These are phyloP conservation scores for Calophaca sinica DNA, from an alignment of 306 rosid species.

Conservation along the genomic window DNA sequence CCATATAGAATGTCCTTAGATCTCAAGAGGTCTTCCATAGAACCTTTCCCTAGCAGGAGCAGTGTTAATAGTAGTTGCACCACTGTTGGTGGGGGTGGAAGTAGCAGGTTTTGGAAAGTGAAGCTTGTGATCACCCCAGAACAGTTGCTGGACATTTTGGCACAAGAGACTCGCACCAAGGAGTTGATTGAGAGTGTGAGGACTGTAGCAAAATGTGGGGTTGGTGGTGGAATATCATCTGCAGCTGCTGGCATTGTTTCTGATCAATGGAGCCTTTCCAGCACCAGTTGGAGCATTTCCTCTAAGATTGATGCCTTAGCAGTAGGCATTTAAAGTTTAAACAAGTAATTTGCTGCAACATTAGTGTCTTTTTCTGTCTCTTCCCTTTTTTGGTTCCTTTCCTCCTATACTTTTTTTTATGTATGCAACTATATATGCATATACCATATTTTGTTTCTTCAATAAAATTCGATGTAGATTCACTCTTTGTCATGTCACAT, in stretches of 20 bases:
- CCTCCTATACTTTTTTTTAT: constrained; percentile 27
- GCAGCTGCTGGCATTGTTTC: constrained; percentile 55
- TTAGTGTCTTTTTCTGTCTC: constrained; percentile 18
- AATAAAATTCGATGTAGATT: constrained; percentile 41
- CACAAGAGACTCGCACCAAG: constrained; percentile 69
- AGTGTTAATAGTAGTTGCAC: not conserved
- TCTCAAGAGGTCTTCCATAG: constrained; percentile 63
- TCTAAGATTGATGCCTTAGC: constrained; percentile 55
- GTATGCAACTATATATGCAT: constrained; percentile 25
- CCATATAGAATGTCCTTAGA: constrained; percentile 80
- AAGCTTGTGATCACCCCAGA: constrained; percentile 77
- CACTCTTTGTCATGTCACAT: constrained; percentile 25
- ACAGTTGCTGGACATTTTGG: constrained; percentile 72
- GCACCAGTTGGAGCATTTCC: constrained; percentile 65
- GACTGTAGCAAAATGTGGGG: constrained; percentile 80
- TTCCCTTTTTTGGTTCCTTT: constrained; percentile 17
- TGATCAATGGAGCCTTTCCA: constrained; percentile 79
- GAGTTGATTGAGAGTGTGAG: constrained; percentile 81
- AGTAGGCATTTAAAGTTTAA: constrained; percentile 47
- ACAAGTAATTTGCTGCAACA: constrained; percentile 22
- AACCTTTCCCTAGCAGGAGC: constrained; percentile 53
- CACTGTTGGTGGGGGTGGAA: constrained; percentile 3
- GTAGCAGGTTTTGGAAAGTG: constrained; percentile 78
- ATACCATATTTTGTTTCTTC: constrained; percentile 37
- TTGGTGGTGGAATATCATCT: constrained; percentile 44